A percentile compares a stretch with the other conserved stretches of the same genome.
These are phyloP conservation scores for Coemansia reversa DNA, from an alignment of 192 early-diverging fungal species.

Conservation along the genomic window DNA sequence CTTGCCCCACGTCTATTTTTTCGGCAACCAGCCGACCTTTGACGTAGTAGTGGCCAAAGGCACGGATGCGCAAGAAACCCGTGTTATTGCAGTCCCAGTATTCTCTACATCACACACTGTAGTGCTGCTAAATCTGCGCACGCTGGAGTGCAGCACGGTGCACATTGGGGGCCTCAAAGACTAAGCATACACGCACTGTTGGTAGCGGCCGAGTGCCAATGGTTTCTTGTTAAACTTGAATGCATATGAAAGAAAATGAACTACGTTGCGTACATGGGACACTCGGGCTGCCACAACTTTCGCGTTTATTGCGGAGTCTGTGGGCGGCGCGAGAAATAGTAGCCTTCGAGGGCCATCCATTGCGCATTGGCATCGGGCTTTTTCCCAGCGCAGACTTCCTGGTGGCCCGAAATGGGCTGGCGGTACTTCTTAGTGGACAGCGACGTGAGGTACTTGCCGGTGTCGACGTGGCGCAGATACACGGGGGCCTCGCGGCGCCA, in stretches of 20 bases:
- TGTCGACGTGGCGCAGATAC: conserved; percentile 36
- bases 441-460: conserved; percentile 35
- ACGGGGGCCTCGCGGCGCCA: conserved; percentile 42
- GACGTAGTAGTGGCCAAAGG: conserved; percentile 53
- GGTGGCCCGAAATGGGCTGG: conserved; percentile 48
- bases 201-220: background rate
- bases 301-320: background rate
- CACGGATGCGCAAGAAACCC: conserved; percentile 57
- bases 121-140: conserved; percentile 78
- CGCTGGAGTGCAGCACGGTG: conserved; percentile 53
- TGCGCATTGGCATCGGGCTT: conserved; percentile 41
- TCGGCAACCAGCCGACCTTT: conserved; percentile 84
- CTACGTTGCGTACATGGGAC: background rate
- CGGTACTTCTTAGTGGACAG: conserved; percentile 42
- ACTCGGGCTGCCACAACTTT: no score
- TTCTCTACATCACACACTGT: conserved; percentile 69
- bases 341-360: conserved; percentile 50
- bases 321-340: conserved; percentile 16
- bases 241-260: background rate
- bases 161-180: conserved; percentile 1
- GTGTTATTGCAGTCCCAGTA: conserved; percentile 74
- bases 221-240: background rate
- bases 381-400: conserved; percentile 46
- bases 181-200: background rate
- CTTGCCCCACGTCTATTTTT: conserved; percentile 82